Evolutionary conservation across 192 early-diverging fungal species (phyloP).

Genomic region (Allomyces javanicus): DNA sequence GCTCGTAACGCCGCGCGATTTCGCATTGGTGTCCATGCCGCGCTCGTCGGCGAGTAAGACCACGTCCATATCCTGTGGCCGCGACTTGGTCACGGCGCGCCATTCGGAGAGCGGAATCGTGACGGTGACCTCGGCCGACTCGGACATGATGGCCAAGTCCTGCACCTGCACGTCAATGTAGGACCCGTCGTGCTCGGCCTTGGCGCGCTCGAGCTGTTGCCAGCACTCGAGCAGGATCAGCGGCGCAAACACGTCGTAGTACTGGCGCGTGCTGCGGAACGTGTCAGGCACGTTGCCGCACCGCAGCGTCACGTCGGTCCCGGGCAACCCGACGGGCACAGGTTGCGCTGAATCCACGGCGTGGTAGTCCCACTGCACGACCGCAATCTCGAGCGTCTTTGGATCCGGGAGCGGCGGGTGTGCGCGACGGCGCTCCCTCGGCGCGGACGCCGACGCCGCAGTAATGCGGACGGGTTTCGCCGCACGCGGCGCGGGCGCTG

Average conservation of each 20-base stretch:
- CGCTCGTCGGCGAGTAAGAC: no score
- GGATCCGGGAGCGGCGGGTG: neutral
- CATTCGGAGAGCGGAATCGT: no score
- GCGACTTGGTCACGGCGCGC: no score
- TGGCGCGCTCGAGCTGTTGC: conserved; percentile 53
- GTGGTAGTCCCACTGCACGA: neutral
- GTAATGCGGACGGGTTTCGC: no score
- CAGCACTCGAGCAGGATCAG: conserved; percentile 66
- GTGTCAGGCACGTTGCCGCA: conserved; percentile 23
- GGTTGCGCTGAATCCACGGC: neutral
- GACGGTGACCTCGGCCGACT: no score
- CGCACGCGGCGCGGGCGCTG: no score
- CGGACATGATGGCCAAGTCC: no score
- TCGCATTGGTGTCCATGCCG: no score
- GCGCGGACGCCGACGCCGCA: no score
- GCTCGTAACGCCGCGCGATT: no score
- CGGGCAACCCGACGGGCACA: neutral
- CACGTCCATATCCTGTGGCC: no score
- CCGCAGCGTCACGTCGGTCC: neutral
- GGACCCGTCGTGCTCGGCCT: conserved; percentile 26
- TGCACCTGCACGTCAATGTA: no score
- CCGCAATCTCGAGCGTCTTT: neutral
- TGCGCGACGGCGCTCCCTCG: neutral
- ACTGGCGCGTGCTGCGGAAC: conserved; percentile 38
- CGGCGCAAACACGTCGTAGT: conserved; percentile 52